These are phyloP conservation scores for Trichoderma orchidacearum DNA, from an alignment of 495 filamentous ascomycete genomes.

Conservation along the genomic window DNA sequence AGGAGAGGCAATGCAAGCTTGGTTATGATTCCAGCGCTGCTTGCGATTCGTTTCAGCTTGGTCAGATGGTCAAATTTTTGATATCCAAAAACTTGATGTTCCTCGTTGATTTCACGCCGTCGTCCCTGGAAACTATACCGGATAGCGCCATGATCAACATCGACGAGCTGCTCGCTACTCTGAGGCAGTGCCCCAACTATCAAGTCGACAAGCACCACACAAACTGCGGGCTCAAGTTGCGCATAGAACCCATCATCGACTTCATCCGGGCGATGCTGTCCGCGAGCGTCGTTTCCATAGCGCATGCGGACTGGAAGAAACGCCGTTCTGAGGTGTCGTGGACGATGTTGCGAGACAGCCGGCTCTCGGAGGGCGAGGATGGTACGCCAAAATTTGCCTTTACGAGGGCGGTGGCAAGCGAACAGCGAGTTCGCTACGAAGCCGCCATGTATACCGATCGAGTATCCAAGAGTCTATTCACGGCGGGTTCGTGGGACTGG, in stretches of 20 bases:
- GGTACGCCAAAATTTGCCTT: slow-evolving; percentile 22
- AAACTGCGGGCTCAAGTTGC: slow-evolving; percentile 61
- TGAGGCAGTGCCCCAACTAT: slow-evolving; percentile 50
- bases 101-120: slow-evolving; percentile 29
- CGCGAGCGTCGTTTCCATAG: slow-evolving; percentile 28
- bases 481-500: slow-evolving; percentile 46
- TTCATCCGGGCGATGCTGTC: slow-evolving; percentile 41
- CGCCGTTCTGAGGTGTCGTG: slow-evolving; percentile 19
- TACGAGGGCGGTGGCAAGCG: slow-evolving; percentile 20
- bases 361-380: slow-evolving; percentile 1
- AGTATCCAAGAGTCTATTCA: slow-evolving; percentile 39
- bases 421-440: slow-evolving; percentile 25
- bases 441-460: slow-evolving; percentile 23
- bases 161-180: slow-evolving; percentile 16
- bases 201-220: slow-evolving; percentile 67
- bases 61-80: slow-evolving; percentile 76
- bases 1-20: slow-evolving; percentile 54
- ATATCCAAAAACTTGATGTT: slow-evolving; percentile 34
- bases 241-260: slow-evolving; percentile 54
- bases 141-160: slow-evolving; percentile 19
- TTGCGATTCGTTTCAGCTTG: slow-evolving; percentile 79
- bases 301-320: slow-evolving; percentile 28
- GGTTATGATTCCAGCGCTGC: slow-evolving; percentile 61
- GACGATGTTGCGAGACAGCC: slow-evolving; percentile 7
- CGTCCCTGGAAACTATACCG: slow-evolving; percentile 14